These are phyloP conservation scores for Vitis riparia DNA, from an alignment of 164 flowering plant genomes.

Conservation along the genomic window DNA sequence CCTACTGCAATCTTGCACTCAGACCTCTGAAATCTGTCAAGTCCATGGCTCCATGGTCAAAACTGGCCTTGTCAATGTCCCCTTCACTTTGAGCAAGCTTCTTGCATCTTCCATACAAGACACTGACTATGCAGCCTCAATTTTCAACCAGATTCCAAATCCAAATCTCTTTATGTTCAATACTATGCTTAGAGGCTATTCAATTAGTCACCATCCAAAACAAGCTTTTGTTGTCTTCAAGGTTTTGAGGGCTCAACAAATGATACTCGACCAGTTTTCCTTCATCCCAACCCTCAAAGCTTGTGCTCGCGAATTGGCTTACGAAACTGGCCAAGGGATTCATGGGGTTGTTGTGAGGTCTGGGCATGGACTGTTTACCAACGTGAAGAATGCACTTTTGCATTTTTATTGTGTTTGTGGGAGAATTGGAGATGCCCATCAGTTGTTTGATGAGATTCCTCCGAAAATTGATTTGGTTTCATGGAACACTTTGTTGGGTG, in stretches of 20 bases:
- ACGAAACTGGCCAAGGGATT: slow-evolving; percentile 27
- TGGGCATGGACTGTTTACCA: slow-evolving; percentile 32
- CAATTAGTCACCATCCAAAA: slow-evolving; percentile 28
- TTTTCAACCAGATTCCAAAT: slow-evolving; percentile 28
- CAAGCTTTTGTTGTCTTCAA: slow-evolving; percentile 30
- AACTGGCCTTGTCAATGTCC: slow-evolving; percentile 30
- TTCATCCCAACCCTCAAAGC: slow-evolving; percentile 34
- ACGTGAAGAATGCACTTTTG: slow-evolving; percentile 44
- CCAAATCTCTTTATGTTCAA: slow-evolving; percentile 60
- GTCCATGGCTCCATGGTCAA: slow-evolving; percentile 49
- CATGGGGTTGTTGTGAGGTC: slow-evolving; percentile 35
- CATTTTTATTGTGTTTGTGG: slow-evolving; percentile 36
- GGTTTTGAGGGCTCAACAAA: slow-evolving; percentile 27
- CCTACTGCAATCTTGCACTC: slow-evolving; percentile 26
- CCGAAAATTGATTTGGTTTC: slow-evolving; percentile 42
- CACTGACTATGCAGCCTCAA: slow-evolving; percentile 38
- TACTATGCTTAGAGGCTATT: slow-evolving; percentile 48
- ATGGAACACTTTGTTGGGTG: slow-evolving; percentile 55
- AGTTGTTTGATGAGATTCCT: slow-evolving; percentile 37
- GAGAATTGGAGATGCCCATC: slow-evolving; percentile 32
- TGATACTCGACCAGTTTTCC: slow-evolving; percentile 43
- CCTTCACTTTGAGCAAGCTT: slow-evolving; percentile 51
- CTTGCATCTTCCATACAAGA: slow-evolving; percentile 36
- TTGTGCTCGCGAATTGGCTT: slow-evolving; percentile 28
- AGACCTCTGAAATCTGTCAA: slow-evolving; percentile 29